Base-by-base conservation (phyloP, 2,329 filamentous ascomycete species). In the Ampelomyces quisqualis region DNA sequence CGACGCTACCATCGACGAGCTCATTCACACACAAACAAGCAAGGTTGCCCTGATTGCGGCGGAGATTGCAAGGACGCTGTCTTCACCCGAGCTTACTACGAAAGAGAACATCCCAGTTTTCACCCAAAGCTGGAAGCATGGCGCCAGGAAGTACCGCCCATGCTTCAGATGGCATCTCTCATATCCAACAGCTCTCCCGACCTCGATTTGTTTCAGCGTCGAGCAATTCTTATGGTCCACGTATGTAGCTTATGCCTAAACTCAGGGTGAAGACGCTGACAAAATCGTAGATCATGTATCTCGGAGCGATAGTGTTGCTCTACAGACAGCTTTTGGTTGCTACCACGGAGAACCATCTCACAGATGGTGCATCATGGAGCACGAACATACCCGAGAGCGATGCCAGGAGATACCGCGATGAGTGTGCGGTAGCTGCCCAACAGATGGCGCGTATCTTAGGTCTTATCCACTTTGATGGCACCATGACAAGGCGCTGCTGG, bases 151-250 rank as follows among this genome's bases (percentile, higher is more conserved):
- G 49, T 70, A n/a, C 67, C 67, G 6, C 31, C 40, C 3, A 55
- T 45, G 18, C 43, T 69, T 34, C 65, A 66, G 27, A 57, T 69
- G 5, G 38, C 56, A 1, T 57, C 53, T 1, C 51, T 69, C 11
- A 64, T 57, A 5, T 62, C 60, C 11, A 41, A 37, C 20, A 51
- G 47, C 5, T 49, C 55, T 2, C 55, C 58, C 17, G 40, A 55
- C 2, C 31, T 69, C 17, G 62, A 51, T 4, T 20, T 58, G 3
- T 66, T 58, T 26, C 61, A 70, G 38, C 47, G 58, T 22, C 54
- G 67, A 23, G 62, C 65, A 2, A 62, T 68, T 17, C 49, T 69
- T 11, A 65, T 70, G 64, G 55, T 69, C 20, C 65, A 70, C 35
- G 64, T 66, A 51, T 19, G 38, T 29, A n/a, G n/a, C n/a, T n/a